Conservation (phyloP, 108 stramenopile genomes). For the Cyclostephanos invisitatus region DNA sequence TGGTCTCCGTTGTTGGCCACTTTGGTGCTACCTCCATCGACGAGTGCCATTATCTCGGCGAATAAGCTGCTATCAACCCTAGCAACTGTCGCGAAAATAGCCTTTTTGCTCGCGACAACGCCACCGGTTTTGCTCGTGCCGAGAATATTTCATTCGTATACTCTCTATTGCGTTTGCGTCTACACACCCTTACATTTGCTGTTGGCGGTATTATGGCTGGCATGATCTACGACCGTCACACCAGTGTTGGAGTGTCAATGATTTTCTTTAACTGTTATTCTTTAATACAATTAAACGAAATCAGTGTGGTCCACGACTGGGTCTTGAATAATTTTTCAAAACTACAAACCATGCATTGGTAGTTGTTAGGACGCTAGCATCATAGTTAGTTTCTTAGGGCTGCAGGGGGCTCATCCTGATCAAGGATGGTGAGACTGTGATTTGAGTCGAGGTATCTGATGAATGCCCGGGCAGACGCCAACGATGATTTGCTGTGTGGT, state of each 20-base stretch:
- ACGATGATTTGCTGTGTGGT: constrained; percentile 32
- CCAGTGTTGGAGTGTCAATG: neutral
- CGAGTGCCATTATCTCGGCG: neutral
- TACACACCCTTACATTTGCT: constrained; percentile 72
- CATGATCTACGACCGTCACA: neutral
- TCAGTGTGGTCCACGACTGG: constrained; percentile 7
- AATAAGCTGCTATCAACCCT: constrained; percentile 1
- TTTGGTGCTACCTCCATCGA: constrained; percentile 33
- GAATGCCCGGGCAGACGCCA: constrained; percentile 35
- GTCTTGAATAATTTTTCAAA: neutral
- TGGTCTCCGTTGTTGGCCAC: constrained; percentile 73
- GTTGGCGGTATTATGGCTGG: constrained; percentile 49
- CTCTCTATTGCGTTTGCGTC: constrained; percentile 51
- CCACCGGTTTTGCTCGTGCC: constrained; percentile 66
- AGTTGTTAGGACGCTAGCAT: neutral
- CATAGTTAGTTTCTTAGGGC: neutral
- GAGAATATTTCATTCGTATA: constrained; percentile 52
- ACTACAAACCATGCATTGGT: neutral
- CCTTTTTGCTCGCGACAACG: constrained; percentile 47
- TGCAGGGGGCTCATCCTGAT: neutral
- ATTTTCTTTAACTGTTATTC: neutral
- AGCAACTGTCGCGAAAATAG: constrained; percentile 14
- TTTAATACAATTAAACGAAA: neutral
- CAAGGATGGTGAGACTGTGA: constrained; percentile 25
- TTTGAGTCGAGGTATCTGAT: constrained; percentile 39